Conservation (phyloP, 2,329 filamentous ascomycete species). For the Atkinsonella hypoxylon region DNA sequence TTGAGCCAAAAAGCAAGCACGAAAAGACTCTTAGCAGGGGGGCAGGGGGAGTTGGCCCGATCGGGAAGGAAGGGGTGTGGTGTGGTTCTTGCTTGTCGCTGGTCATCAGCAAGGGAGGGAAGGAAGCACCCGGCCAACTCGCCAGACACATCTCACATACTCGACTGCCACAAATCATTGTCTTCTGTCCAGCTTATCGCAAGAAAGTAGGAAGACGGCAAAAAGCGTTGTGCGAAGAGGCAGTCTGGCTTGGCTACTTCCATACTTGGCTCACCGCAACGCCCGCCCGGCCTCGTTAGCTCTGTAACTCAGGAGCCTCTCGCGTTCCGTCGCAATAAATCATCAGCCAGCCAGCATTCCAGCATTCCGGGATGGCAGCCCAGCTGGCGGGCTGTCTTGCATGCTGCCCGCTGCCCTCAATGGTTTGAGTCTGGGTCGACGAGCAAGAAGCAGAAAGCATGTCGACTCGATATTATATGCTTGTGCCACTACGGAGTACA, state of each 20-base stretch:
- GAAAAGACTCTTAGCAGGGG: background rate
- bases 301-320: background rate
- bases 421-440: background rate
- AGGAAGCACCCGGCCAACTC: background rate
- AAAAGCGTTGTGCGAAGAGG: background rate
- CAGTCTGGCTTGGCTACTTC: too few relatives aligned
- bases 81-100: background rate
- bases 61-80: slow-evolving; percentile 3
- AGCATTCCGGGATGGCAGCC: background rate
- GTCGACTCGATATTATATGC: background rate
- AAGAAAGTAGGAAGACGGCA: too few relatives aligned
- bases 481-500: background rate
- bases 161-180: too few relatives aligned
- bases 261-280: slow-evolving; percentile 1
- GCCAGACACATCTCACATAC: too few relatives aligned
- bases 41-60: background rate
- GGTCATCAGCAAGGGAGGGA: background rate
- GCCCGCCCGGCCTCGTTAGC: background rate
- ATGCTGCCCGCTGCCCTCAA: too few relatives aligned
- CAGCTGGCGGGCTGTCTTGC: background rate
- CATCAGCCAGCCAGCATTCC: background rate
- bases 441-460: background rate
- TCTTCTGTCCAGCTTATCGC: too few relatives aligned
- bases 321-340: too few relatives aligned
- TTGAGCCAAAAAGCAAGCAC: background rate